A percentile compares a stretch with the other conserved stretches of the same genome.
These are phyloP conservation scores for Trichophyton rubrum DNA, from an alignment of 2,329 filamentous ascomycete species.

Conservation along the genomic window DNA sequence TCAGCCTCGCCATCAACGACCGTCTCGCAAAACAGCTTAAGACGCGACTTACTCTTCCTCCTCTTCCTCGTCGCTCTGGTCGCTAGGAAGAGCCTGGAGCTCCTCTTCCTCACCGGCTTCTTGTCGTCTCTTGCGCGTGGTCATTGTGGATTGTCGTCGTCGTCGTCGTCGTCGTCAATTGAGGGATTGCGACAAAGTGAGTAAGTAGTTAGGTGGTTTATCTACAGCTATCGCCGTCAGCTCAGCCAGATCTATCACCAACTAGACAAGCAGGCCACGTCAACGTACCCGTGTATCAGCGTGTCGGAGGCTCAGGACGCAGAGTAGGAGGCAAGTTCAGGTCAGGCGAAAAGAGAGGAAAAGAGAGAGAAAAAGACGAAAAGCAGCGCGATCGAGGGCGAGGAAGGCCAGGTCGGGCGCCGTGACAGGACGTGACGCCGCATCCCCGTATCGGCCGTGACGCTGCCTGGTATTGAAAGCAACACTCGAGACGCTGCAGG, in stretches of 20 bases:
- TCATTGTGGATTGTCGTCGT: slow-evolving; percentile 30
- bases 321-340: background rate
- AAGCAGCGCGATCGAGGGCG: background rate
- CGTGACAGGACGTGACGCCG: background rate
- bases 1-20: background rate
- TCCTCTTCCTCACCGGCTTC: slow-evolving; percentile 37
- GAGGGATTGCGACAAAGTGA: background rate
- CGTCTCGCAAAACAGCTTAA: background rate
- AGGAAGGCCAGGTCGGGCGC: background rate
- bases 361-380: background rate
- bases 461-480: background rate
- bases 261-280: background rate
- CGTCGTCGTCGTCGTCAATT: slow-evolving; percentile 29
- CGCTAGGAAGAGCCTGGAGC: slow-evolving; percentile 37
- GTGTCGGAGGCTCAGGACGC: too few species aligned
- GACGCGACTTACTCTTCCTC: slow-evolving; percentile 17
- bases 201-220: too few species aligned
- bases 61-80: slow-evolving; percentile 40
- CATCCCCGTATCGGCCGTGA: background rate
- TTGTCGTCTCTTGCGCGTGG: slow-evolving; percentile 40
- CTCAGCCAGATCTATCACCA: too few species aligned
- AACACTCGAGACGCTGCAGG: too few species aligned
- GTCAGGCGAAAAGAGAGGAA: background rate
- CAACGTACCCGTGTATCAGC: background rate
- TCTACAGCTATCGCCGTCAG: too few species aligned